Evolutionary conservation across 2,329 filamentous ascomycete genomes (phyloP).

Genomic region (Paraphoma chrysanthemicola): DNA sequence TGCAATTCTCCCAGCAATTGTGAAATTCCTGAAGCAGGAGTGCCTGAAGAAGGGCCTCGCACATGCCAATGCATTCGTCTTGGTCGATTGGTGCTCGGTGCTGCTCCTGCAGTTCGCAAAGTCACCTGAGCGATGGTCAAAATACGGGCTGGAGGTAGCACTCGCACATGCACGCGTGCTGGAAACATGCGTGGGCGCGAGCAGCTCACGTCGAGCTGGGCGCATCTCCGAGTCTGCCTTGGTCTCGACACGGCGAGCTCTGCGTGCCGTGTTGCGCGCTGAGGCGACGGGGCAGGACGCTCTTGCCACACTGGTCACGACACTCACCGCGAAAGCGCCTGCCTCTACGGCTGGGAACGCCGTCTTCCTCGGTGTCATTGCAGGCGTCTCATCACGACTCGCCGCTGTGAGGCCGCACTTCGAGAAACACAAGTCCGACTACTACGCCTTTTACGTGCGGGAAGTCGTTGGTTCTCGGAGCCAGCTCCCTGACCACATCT

Average conservation of each 20-base stretch:
- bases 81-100: conserved; percentile 88
- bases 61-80: conserved; percentile 80
- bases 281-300: conserved; percentile 65
- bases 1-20: conserved; percentile 66
- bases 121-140: conserved; percentile 66
- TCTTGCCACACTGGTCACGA: conserved; percentile 68
- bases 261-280: conserved; percentile 74
- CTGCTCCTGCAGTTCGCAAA: conserved; percentile 75
- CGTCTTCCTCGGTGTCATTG: conserved; percentile 81
- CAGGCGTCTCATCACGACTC: conserved; percentile 82
- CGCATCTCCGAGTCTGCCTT: conserved; percentile 78
- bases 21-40: conserved; percentile 73
- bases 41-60: conserved; percentile 79
- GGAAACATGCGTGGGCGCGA: conserved; percentile 73
- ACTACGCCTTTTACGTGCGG: conserved; percentile 82
- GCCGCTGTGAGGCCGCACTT: conserved; percentile 68
- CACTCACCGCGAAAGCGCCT: conserved; percentile 72
- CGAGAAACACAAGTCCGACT: conserved; percentile 70
- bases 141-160: conserved; percentile 70
- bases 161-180: conserved; percentile 74
- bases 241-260: conserved; percentile 77
- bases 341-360: conserved; percentile 74
- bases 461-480: conserved; percentile 83
- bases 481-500: conserved; percentile 73
- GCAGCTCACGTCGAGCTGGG: conserved; percentile 28